phyloP scores from a whole-genome alignment of 441 rosid genomes.

The Croton setiger region DNA sequence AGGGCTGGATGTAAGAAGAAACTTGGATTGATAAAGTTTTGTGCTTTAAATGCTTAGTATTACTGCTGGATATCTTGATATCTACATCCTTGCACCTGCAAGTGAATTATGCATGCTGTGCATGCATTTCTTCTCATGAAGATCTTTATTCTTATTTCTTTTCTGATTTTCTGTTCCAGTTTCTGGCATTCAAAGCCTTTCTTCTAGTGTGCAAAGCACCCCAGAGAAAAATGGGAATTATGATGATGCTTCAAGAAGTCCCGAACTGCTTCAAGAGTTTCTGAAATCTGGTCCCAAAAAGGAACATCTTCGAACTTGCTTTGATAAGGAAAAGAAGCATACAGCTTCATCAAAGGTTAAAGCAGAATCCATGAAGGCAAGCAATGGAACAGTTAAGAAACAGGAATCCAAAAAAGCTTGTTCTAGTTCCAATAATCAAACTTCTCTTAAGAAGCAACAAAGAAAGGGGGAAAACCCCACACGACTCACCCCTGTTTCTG shows the following conservation, averaged over 20 bases:
- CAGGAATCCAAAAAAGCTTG: constrained; percentile 52
- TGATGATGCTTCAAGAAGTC: constrained; percentile 61
- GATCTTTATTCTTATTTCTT: constrained; percentile 10
- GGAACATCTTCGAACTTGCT: constrained; percentile 49
- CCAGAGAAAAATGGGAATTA: constrained; percentile 57
- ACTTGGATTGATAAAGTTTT: too few relatives aligned
- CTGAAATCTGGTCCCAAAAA: constrained; percentile 50
- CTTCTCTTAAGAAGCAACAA: constrained; percentile 56
- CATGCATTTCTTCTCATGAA: constrained; percentile 3
- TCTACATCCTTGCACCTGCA: not conserved
- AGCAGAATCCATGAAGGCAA: constrained; percentile 44
- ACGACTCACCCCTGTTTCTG: constrained; percentile 38
- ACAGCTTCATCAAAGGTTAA: constrained; percentile 57
- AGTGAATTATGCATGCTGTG: not conserved
- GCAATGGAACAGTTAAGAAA: constrained; percentile 58
- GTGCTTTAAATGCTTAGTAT: not conserved
- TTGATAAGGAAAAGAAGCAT: constrained; percentile 47
- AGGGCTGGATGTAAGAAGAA: too few relatives aligned
- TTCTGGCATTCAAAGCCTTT: constrained; percentile 60
- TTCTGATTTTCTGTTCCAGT: constrained; percentile 27
- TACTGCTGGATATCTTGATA: not conserved
- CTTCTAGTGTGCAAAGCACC: constrained; percentile 66
- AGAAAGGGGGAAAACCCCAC: constrained; percentile 72
- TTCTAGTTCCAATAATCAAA: constrained; percentile 36
- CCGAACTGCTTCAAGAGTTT: constrained; percentile 59